Evolutionary conservation across 345 rosid species (phyloP), one percentile per base, ranked within the genome.

Genomic region (Gossypium turneri): DNA sequence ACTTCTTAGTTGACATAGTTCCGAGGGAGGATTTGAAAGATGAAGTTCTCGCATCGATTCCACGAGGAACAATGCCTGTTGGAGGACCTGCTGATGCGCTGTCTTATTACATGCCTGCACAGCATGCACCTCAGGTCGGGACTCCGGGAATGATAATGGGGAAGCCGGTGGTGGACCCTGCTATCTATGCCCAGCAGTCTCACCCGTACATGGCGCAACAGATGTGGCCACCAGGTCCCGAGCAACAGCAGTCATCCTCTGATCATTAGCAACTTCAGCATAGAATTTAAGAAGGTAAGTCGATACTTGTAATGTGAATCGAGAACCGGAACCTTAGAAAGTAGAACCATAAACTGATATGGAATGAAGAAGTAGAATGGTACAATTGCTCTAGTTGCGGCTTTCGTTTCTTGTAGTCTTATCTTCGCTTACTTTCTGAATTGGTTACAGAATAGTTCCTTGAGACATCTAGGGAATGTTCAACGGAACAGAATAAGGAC

Each of bases 21-120:
- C 97, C 98, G 0, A 76, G 98, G 71, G 98, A 94, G 90, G 98
- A 94, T 81, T 79, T 89, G 65, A 83, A 91, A 65, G 98, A 94
- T 48, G 98, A 94, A 78, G 95, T 86, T 15, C 84, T 94, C 34
- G 89, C 90, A 4, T 79, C 91, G 17, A 83, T 89, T 61, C 85
- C 96, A 0, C 83, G 93, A 69, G 93, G 89, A 63, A 77, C 85
- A 5, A 67, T 87, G 80, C 86, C 88, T 24, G 81, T 78, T 56
- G 90, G 83, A 13, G 94, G 88, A 17, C 88, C 90, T 58, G 83
- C 88, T 74, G 98, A 90, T 76, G 82, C 88, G 13, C 82, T 91
- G 50, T 86, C 97, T 0, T 92, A 91, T 76, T 90, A 91, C 77
- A 79, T 91, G 88, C 94, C 97, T 29, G 72, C 91, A 9, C 94